Percentiles rank a stretch among this genome's conserved stretches.
Conservation (phyloP, 1,139 yeast species). For the Keqinozyma sinolaborantium region DNA sequence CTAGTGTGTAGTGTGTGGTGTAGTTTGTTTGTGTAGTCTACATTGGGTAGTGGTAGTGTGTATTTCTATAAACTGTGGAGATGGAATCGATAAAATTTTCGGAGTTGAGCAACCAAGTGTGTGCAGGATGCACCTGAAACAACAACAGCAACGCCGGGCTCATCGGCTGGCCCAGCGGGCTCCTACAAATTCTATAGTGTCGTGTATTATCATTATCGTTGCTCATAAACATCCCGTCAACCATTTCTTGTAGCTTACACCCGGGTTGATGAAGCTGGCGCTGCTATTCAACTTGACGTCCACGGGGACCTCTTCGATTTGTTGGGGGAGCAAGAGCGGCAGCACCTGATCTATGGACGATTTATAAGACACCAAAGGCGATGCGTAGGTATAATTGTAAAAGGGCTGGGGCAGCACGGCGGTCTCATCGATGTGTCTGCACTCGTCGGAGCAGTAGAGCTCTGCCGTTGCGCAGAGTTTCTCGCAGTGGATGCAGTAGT, state of each 20-base stretch:
- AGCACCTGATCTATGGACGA: not conserved
- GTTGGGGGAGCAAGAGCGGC: not conserved
- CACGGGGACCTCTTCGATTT: not conserved
- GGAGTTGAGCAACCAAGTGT: too few species aligned
- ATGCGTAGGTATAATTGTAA: not conserved
- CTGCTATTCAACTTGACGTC: not conserved
- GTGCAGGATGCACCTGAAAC: too few species aligned
- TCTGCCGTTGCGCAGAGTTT: slow-evolving; percentile 49
- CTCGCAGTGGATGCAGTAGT: slow-evolving; percentile 66
- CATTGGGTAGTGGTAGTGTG: too few species aligned
- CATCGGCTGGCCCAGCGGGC: too few species aligned
- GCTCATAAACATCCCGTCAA: not conserved
- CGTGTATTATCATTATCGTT: not conserved
- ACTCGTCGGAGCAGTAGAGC: slow-evolving; percentile 59
- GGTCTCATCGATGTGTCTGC: slow-evolving; percentile 45
- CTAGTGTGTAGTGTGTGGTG: too few species aligned
- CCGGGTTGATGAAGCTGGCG: not conserved
- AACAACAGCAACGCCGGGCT: too few species aligned
- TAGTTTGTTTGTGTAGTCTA: too few species aligned
- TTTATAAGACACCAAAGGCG: not conserved
- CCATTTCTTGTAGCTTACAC: not conserved
- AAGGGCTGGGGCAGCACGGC: not conserved
- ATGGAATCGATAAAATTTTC: too few species aligned
- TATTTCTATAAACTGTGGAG: too few species aligned
- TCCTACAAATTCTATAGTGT: too few species aligned